These are phyloP conservation scores for Sarocladiaceae sp. DNA, from an alignment of 2,329 filamentous ascomycete species.

Conservation along the genomic window DNA sequence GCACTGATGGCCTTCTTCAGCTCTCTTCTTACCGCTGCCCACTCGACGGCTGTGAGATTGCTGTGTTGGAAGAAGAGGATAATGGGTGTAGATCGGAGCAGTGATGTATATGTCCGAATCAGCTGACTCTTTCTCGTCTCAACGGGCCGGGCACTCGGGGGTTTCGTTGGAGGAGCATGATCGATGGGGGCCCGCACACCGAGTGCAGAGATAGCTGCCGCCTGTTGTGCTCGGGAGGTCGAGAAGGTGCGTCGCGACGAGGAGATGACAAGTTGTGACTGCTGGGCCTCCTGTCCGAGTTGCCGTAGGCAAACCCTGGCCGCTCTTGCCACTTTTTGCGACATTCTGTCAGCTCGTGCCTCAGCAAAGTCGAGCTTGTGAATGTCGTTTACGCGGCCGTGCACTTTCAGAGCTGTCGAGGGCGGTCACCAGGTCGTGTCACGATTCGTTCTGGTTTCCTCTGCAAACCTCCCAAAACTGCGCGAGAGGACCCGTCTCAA, in stretches of 20 bases:
- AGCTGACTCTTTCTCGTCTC: conserved; percentile 89
- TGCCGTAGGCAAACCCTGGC: conserved; percentile 20
- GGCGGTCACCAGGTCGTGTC: too few relatives aligned
- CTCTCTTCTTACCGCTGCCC: conserved; percentile 38
- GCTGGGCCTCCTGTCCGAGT: conserved; percentile 16
- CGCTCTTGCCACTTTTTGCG: conserved; percentile 12
- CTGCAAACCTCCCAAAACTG: not conserved
- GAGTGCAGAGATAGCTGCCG: conserved; percentile 18
- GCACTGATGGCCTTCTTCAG: conserved; percentile 35
- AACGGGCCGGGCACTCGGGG: conserved; percentile 78
- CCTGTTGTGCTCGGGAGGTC: conserved; percentile 15
- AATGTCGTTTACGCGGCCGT: too few relatives aligned
- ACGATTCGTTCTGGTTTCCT: not conserved
- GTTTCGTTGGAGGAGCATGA: conserved; percentile 63
- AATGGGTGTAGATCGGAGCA: conserved; percentile 77
- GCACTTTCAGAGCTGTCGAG: too few relatives aligned
- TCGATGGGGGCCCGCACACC: conserved; percentile 30
- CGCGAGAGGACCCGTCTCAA: not conserved
- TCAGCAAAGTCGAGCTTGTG: not conserved
- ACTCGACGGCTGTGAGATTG: conserved; percentile 63
- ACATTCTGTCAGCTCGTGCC: conserved; percentile 14
- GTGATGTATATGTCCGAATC: conserved; percentile 75
- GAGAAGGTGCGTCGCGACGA: too few relatives aligned
- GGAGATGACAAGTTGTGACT: conserved; percentile 20
- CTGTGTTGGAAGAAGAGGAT: conserved; percentile 76